A percentile compares a stretch with the other conserved stretches of the same genome.
Conservation (phyloP, 106 monocot genomes). For the Dioscorea alata region DNA sequence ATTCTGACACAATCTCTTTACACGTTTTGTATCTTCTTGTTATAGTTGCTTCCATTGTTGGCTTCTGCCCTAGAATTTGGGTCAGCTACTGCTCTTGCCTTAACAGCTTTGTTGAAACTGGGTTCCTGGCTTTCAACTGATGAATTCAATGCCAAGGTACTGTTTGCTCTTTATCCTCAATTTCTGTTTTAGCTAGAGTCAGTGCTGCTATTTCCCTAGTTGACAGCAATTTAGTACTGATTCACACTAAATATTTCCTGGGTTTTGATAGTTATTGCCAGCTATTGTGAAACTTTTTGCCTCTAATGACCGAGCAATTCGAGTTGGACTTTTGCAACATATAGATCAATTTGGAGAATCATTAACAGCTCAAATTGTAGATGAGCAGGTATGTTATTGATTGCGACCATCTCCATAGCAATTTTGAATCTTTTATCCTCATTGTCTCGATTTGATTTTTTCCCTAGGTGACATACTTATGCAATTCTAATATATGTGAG, state of each 20-base stretch:
- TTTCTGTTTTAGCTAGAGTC: neutral
- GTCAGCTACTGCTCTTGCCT: slow-evolving; percentile 92
- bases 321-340: slow-evolving; percentile 91
- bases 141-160: slow-evolving; percentile 72
- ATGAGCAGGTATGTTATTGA: slow-evolving; percentile 63
- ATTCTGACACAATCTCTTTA: neutral
- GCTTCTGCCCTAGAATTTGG: slow-evolving; percentile 91
- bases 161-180: neutral
- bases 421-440: neutral
- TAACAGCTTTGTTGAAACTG: slow-evolving; percentile 91
- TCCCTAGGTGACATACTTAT: no score
- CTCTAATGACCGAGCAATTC: slow-evolving; percentile 88
- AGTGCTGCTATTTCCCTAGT: neutral
- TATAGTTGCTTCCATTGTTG: slow-evolving; percentile 83
- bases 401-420: neutral
- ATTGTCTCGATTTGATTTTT: no score
- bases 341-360: slow-evolving; percentile 98
- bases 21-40: slow-evolving; percentile 18
- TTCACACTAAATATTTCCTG: neutral
- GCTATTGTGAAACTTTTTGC: slow-evolving; percentile 94
- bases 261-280: slow-evolving; percentile 56
- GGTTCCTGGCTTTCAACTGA: slow-evolving; percentile 91
- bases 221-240: no score
- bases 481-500: neutral
- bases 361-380: slow-evolving; percentile 84